A percentile compares a stretch with the other conserved stretches of the same genome.
These are phyloP conservation scores for Beauveria brongniartii DNA, from an alignment of 2,329 filamentous ascomycete genomes.

Conservation along the genomic window DNA sequence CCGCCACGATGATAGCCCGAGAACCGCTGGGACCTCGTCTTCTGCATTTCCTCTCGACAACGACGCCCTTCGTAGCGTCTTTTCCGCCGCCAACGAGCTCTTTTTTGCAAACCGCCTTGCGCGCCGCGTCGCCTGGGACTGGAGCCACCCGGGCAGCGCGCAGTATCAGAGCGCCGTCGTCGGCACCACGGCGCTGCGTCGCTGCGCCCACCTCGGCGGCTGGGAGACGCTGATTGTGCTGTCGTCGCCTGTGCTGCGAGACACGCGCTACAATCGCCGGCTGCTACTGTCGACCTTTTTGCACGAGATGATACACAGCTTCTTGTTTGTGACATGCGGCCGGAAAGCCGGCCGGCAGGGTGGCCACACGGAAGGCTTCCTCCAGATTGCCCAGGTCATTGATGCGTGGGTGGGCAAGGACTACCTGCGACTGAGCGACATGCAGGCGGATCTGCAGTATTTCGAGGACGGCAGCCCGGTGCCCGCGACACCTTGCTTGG, in stretches of 20 bases:
- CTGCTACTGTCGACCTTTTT: slow-evolving; percentile 57
- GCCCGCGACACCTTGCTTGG: slow-evolving; percentile 6
- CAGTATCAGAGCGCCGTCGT: slow-evolving; percentile 49
- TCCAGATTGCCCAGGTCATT: slow-evolving; percentile 49
- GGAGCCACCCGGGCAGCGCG: slow-evolving; percentile 42
- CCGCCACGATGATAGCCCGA: not conserved
- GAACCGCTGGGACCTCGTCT: slow-evolving; percentile 23
- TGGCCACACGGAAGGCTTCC: slow-evolving; percentile 54
- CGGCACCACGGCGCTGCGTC: slow-evolving; percentile 53
- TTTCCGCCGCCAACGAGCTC: slow-evolving; percentile 52
- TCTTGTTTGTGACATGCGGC: slow-evolving; percentile 55
- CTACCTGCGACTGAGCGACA: slow-evolving; percentile 46
- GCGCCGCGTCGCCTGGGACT: slow-evolving; percentile 54
- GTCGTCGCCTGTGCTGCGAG: slow-evolving; percentile 49
- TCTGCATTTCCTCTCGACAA: slow-evolving; percentile 48
- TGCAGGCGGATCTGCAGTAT: slow-evolving; percentile 53
- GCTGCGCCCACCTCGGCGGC: slow-evolving; percentile 40
- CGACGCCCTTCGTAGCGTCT: slow-evolving; percentile 47
- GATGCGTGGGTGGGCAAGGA: slow-evolving; percentile 52
- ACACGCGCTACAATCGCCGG: slow-evolving; percentile 48
- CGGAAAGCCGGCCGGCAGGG: slow-evolving; percentile 46
- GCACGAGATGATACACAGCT: slow-evolving; percentile 61
- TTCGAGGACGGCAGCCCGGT: slow-evolving; percentile 29
- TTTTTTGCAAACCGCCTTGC: slow-evolving; percentile 52
- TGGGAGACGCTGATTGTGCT: slow-evolving; percentile 57